A percentile compares a stretch with the other conserved stretches of the same genome.
Evolutionary conservation across 2,329 filamentous ascomycete species (phyloP).

Genomic region (Diaporthe nobilis): DNA sequence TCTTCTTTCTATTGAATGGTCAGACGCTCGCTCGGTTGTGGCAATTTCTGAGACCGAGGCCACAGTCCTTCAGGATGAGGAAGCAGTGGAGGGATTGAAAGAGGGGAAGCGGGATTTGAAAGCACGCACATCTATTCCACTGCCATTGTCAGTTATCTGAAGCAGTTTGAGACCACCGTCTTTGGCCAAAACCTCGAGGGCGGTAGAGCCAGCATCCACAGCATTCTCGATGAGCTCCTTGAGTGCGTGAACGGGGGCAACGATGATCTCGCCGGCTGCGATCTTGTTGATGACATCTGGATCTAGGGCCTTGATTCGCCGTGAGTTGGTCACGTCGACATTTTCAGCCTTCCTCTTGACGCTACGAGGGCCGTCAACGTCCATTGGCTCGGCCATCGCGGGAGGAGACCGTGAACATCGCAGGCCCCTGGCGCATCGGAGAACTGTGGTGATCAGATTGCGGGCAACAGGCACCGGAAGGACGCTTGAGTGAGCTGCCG

Average conservation of each 20-base stretch:
- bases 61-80: not conserved
- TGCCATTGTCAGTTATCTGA: constrained; percentile 97
- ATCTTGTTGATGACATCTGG: constrained; percentile 98
- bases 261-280: constrained; percentile 97
- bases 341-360: constrained; percentile 65
- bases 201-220: constrained; percentile 95
- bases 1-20: constrained; percentile 80
- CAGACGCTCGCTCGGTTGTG: not conserved
- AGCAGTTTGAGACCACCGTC: constrained; percentile 95
- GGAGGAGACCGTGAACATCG: not conserved
- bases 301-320: constrained; percentile 78
- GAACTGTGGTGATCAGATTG: not conserved
- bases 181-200: constrained; percentile 91
- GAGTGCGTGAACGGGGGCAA: constrained; percentile 93
- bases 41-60: not conserved
- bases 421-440: not conserved
- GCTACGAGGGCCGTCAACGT: constrained; percentile 59
- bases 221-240: constrained; percentile 98
- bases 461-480: not conserved
- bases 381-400: constrained; percentile 59
- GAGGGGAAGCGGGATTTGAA: not conserved
- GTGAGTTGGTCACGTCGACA: constrained; percentile 39
- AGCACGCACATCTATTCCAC: constrained; percentile 86
- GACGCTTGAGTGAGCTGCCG: not conserved
- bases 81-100: not conserved